Evolutionary conservation across 352 stramenopile genomes (phyloP).

Genomic region (Pythium folliculosum): DNA sequence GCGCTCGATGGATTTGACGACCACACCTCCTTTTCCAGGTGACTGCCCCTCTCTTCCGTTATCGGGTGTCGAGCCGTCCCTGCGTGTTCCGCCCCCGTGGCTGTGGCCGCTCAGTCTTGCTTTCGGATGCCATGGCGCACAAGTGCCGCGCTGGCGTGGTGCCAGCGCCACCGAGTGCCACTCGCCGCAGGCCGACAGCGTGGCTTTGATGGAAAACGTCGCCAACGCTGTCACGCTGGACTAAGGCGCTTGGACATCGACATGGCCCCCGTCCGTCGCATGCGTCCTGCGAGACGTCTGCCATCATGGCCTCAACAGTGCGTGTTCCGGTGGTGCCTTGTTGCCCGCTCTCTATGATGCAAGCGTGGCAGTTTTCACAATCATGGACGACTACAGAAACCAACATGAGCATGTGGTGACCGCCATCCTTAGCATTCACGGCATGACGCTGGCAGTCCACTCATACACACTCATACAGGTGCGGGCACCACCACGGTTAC

Average conservation of each 20-base stretch:
- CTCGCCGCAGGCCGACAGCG: not conserved
- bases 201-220: not conserved
- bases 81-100: not conserved
- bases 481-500: not conserved
- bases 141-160: not conserved
- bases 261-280: not conserved
- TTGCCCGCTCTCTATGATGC: not conserved
- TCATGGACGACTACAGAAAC: not conserved
- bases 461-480: conserved; percentile 4
- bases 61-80: too few relatives aligned
- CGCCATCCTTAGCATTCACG: conserved; percentile 6
- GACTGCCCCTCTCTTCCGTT: too few relatives aligned
- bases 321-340: not conserved
- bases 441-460: conserved; percentile 11
- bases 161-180: not conserved
- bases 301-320: not conserved
- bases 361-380: not conserved
- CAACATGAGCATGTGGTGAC: conserved; percentile 1
- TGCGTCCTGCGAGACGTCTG: not conserved
- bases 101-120: not conserved
- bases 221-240: not conserved
- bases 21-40: too few relatives aligned
- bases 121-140: not conserved
- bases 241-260: not conserved
- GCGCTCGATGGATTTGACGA: too few relatives aligned